phyloP scores from a whole-genome alignment of 2,329 filamentous ascomycete species.

The Alternaria sp. region DNA sequence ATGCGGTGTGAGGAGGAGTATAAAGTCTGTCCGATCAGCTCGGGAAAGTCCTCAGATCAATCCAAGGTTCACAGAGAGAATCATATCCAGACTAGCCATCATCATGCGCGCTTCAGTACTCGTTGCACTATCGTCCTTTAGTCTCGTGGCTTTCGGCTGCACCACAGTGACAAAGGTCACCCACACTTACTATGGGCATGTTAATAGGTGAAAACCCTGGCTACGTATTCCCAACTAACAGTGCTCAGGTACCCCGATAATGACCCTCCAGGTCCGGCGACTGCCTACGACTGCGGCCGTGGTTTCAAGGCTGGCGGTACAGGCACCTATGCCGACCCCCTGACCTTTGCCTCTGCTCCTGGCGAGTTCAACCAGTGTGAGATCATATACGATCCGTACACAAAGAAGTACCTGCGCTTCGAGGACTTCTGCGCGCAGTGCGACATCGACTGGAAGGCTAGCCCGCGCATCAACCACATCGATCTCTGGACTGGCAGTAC shows the following conservation, averaged over 20 bases:
- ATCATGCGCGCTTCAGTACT: constrained; percentile 8
- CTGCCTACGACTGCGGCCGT: constrained; percentile 36
- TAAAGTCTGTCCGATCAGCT: background rate
- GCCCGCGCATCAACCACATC: constrained; percentile 19
- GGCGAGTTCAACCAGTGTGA: constrained; percentile 54
- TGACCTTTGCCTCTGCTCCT: constrained; percentile 53
- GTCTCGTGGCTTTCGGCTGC: constrained; percentile 6
- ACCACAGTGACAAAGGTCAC: constrained; percentile 11
- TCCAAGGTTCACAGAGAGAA: background rate
- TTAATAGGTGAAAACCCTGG: background rate
- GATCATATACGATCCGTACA: constrained; percentile 54
- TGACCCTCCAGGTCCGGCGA: constrained; percentile 27
- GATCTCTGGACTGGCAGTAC: constrained; percentile 30
- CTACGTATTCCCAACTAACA: background rate
- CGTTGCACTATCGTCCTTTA: constrained; percentile 7
- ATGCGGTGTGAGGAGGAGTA: background rate
- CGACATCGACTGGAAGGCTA: constrained; percentile 25
- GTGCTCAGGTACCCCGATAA: constrained; percentile 30
- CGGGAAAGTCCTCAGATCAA: background rate
- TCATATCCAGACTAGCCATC: background rate
- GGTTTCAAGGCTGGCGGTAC: constrained; percentile 49
- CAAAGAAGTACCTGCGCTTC: constrained; percentile 53
- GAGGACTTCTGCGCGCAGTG: constrained; percentile 48
- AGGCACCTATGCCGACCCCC: constrained; percentile 52
- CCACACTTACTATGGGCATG: constrained; percentile 31